phyloP scores from a whole-genome alignment of 352 stramenopile species.

The Pythium biforme region DNA sequence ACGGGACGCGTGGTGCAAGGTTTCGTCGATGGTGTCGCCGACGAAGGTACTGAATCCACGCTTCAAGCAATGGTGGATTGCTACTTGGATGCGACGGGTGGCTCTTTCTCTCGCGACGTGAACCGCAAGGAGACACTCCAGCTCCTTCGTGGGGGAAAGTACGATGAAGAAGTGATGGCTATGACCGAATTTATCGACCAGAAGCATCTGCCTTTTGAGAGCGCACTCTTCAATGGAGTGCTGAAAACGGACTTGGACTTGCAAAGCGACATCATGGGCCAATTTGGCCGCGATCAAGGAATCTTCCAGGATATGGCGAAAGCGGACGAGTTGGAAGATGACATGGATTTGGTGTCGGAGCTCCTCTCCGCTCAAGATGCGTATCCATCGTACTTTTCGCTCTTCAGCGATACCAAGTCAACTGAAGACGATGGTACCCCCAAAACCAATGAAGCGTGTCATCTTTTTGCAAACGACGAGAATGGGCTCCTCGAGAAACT shows the following conservation, averaged over 20 bases:
- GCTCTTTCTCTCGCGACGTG: conserved; percentile 33
- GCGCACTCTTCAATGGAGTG: conserved; percentile 86
- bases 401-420: conserved; percentile 39
- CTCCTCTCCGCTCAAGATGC: conserved; percentile 56
- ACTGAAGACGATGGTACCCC: conserved; percentile 19
- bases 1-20: conserved; percentile 35
- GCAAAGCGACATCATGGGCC: conserved; percentile 69
- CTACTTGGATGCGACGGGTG: conserved; percentile 56
- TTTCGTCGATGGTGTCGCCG: conserved; percentile 53
- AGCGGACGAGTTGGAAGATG: conserved; percentile 41
- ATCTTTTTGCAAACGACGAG: conserved; percentile 64
- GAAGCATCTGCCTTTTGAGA: conserved; percentile 80
- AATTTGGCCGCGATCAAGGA: conserved; percentile 79
- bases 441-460: conserved; percentile 16
- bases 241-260: conserved; percentile 65
- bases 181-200: conserved; percentile 80
- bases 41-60: conserved; percentile 43
- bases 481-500: conserved; percentile 55
- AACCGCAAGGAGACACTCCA: conserved; percentile 47
- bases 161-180: conserved; percentile 56
- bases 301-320: conserved; percentile 71
- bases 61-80: conserved; percentile 61
- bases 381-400: conserved; percentile 66
- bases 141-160: conserved; percentile 41
- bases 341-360: conserved; percentile 71